phyloP scores from a whole-genome alignment of 192 early-diverging fungal species.

The Dimargaris verticillata region DNA sequence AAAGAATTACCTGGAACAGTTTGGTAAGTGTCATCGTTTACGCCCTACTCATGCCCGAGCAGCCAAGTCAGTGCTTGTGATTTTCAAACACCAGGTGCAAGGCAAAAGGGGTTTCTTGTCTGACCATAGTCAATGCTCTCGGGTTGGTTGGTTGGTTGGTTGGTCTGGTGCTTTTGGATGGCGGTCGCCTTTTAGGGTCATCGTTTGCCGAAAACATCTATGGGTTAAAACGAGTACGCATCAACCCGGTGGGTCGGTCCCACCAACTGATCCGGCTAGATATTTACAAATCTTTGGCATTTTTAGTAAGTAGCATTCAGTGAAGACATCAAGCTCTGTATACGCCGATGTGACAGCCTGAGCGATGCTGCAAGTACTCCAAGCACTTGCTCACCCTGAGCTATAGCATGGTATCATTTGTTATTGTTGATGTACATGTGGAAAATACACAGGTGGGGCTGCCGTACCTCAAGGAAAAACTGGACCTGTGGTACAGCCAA shows the following conservation, averaged over 20 bases:
- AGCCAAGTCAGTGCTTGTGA: too few species aligned
- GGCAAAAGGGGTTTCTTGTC: too few species aligned
- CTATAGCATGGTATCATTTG: too few species aligned
- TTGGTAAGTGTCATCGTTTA: slow-evolving; percentile 30
- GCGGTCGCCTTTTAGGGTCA: slow-evolving; percentile 24
- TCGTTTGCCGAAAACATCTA: slow-evolving; percentile 92
- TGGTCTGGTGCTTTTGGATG: slow-evolving; percentile 5
- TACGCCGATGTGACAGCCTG: too few species aligned
- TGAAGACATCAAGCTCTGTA: too few species aligned
- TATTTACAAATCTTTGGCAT: slow-evolving; percentile 41
- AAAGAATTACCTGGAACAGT: slow-evolving; percentile 65
- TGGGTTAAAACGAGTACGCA: slow-evolving; percentile 57
- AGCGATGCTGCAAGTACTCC: too few species aligned
- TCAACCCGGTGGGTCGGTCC: slow-evolving; percentile 22
- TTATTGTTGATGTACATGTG: too few species aligned
- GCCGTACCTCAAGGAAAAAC: slow-evolving; percentile 56
- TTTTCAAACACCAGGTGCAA: too few species aligned
- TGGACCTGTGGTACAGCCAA: slow-evolving; percentile 57
- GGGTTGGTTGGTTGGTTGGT: background rate
- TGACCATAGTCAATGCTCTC: too few species aligned
- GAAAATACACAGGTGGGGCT: slow-evolving; percentile 32
- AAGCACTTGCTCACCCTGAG: too few species aligned
- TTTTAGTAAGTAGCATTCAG: slow-evolving; percentile 32
- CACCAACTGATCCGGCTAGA: slow-evolving; percentile 28
- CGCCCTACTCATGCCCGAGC: too few species aligned